Evolutionary conservation across 1,284 basidiomycete genomes (phyloP).

Genomic region (Tremellales sp.): DNA sequence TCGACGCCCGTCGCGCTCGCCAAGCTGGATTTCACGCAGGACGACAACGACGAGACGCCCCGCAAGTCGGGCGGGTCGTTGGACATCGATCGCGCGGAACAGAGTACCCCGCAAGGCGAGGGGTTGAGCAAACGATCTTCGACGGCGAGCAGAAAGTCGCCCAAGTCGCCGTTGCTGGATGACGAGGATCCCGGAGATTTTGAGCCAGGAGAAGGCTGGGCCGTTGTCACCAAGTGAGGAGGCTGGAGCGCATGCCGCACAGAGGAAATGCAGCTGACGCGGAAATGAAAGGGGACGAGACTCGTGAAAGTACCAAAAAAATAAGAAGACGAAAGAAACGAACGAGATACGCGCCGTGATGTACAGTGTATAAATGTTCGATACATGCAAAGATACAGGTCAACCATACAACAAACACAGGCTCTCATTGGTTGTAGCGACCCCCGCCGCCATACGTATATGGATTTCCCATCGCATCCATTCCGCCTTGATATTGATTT

Average conservation of each 20-base stretch:
- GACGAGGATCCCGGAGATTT: constrained; percentile 48
- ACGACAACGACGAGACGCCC: constrained; percentile 3
- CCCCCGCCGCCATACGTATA: too few species aligned
- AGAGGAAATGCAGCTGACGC: too few species aligned
- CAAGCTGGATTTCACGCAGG: not conserved
- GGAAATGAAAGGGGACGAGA: constrained; percentile 1
- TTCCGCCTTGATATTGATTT: not conserved
- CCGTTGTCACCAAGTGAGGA: constrained; percentile 42
- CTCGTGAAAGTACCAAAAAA: too few species aligned
- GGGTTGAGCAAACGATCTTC: constrained; percentile 10
- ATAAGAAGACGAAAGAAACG: too few species aligned
- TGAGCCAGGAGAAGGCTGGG: constrained; percentile 44
- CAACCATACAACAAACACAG: too few species aligned
- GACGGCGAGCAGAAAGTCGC: constrained; percentile 22
- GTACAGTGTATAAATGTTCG: too few species aligned
- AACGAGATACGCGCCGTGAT: too few species aligned
- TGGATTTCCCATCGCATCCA: too few species aligned
- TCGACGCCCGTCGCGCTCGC: not conserved
- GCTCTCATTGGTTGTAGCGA: too few species aligned
- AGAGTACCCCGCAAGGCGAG: not conserved
- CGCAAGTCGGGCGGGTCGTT: not conserved
- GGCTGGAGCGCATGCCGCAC: not conserved
- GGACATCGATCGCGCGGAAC: too few species aligned
- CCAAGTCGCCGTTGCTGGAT: constrained; percentile 39
- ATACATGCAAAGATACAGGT: too few species aligned